phyloP scores from a whole-genome alignment of 495 filamentous ascomycete genomes.

The Beverwykella pulmonaria region DNA sequence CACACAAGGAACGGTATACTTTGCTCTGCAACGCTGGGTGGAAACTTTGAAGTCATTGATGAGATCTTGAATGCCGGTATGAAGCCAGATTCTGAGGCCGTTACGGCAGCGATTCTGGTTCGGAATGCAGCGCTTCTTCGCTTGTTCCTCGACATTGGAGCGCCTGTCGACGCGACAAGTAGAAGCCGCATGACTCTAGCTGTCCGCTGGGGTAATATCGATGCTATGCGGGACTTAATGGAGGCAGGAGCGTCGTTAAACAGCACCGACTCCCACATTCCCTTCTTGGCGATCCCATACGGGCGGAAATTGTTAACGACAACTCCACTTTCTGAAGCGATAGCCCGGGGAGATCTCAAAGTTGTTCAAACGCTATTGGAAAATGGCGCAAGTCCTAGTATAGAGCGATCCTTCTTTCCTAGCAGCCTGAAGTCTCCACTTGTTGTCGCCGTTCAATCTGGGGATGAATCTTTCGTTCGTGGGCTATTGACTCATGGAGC shows the following conservation, averaged over 20 bases:
- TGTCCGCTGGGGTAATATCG: neutral
- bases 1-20: too few species aligned
- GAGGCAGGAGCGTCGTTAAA: neutral
- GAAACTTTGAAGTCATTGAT: neutral
- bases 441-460: neutral
- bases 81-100: neutral
- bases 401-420: neutral
- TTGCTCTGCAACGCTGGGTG: neutral
- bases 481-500: neutral
- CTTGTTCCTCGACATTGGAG: neutral
- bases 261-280: neutral
- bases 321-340: neutral
- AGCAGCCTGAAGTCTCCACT: neutral
- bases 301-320: too few species aligned
- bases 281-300: too few species aligned
- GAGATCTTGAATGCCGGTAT: neutral
- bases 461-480: neutral
- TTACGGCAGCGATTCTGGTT: neutral
- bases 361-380: neutral
- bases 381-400: neutral
- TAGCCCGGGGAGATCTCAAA: neutral
- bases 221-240: neutral
- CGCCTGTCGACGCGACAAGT: neutral
- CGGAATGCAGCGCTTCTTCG: neutral
- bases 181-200: neutral